phyloP scores from a whole-genome alignment of 495 filamentous ascomycete genomes.

The Aspergillus conjunctus region DNA sequence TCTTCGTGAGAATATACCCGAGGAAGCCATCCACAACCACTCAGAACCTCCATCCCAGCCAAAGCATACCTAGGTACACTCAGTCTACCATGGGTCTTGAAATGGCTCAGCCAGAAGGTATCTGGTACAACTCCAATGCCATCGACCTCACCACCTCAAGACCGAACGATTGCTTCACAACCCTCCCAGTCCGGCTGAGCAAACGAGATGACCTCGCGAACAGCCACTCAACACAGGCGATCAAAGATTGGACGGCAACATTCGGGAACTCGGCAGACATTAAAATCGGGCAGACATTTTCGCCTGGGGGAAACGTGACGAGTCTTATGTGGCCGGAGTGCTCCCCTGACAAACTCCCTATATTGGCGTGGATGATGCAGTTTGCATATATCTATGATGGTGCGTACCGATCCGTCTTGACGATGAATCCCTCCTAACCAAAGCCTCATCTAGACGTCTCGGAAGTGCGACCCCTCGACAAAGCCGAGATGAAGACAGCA shows the following conservation, averaged over 20 bases:
- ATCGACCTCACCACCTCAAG: not conserved
- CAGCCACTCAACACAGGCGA: not conserved
- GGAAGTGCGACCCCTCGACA: not conserved
- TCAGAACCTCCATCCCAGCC: no score
- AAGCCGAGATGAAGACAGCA: not conserved
- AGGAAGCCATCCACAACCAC: no score
- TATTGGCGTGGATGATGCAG: not conserved
- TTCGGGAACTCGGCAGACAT: not conserved
- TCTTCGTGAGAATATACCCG: no score
- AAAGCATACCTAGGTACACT: no score
- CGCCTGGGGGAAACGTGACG: not conserved
- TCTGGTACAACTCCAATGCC: not conserved
- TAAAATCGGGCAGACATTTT: constrained; percentile 4
- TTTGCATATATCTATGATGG: not conserved
- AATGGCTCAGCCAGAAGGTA: no score
- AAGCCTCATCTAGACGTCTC: not conserved
- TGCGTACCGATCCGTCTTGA: not conserved
- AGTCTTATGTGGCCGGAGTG: not conserved
- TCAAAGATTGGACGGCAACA: not conserved
- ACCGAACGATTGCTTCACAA: not conserved
- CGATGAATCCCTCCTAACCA: not conserved
- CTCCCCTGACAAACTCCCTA: not conserved
- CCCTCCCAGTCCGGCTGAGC: not conserved
- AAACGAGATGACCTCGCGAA: not conserved
- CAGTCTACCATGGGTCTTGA: no score